phyloP scores from a whole-genome alignment of 2,329 filamentous ascomycete species.

The Verticillium klebahnii region DNA sequence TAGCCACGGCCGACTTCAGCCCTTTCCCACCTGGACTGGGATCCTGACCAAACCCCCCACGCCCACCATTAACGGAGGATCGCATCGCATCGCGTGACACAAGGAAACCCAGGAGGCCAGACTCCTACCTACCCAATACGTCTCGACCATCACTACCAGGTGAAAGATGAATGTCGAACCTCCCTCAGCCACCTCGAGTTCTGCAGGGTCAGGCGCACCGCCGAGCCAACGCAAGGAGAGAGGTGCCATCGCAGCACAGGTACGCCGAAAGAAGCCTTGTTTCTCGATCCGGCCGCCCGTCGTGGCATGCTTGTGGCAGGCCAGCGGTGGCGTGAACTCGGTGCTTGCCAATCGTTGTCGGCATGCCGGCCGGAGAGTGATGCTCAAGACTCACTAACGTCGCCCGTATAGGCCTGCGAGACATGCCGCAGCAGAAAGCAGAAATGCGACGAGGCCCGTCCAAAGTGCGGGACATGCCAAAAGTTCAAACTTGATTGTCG shows the following conservation, averaged over 20 bases:
- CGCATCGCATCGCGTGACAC: not conserved
- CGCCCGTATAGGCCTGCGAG: constrained; percentile 45
- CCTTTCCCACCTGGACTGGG: not conserved
- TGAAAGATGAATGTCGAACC: constrained; percentile 12
- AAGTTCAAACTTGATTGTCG: constrained; percentile 53
- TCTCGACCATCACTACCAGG: constrained; percentile 9
- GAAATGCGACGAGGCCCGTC: constrained; percentile 59
- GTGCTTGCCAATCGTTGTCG: not conserved
- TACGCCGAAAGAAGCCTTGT: constrained; percentile 13
- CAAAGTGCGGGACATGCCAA: constrained; percentile 56
- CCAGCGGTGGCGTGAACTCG: not conserved
- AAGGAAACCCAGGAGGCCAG: not conserved
- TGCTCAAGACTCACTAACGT: not conserved
- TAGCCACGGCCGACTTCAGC: not conserved
- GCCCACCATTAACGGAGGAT: not conserved
- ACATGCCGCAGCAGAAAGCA: constrained; percentile 57
- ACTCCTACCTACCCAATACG: not conserved
- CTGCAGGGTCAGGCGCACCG: constrained; percentile 25
- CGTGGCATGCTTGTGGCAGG: not conserved
- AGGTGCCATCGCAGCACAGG: constrained; percentile 34
- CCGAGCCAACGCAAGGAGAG: constrained; percentile 29
- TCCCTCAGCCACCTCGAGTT: constrained; percentile 20
- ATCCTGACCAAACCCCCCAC: not conserved
- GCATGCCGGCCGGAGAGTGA: not conserved
- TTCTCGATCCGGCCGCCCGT: not conserved